phyloP scores from a whole-genome alignment of 2,329 filamentous ascomycete species.

The Fusarium goolgardi region DNA sequence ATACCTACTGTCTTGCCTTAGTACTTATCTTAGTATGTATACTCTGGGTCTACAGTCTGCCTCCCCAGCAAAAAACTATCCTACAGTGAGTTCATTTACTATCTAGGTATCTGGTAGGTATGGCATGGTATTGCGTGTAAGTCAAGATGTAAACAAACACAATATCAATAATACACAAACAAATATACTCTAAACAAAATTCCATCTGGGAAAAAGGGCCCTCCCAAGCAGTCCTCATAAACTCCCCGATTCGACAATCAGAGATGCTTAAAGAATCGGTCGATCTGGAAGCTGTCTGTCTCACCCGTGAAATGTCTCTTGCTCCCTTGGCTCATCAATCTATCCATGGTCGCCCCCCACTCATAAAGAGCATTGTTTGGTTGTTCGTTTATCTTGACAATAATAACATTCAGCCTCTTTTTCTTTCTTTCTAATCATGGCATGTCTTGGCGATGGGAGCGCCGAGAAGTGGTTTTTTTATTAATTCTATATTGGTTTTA shows the following conservation, averaged over 20 bases:
- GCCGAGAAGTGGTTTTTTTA: neutral
- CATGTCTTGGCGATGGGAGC: slow-evolving; percentile 8
- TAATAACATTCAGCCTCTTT: slow-evolving; percentile 21
- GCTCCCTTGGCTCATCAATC: slow-evolving; percentile 26
- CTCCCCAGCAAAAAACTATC: neutral
- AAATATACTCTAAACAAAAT: slow-evolving; percentile 8
- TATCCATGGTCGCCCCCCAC: slow-evolving; percentile 2
- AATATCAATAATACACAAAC: neutral
- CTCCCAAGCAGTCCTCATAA: neutral
- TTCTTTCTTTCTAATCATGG: neutral
- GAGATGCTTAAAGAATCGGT: slow-evolving; percentile 14
- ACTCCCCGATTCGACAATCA: neutral
- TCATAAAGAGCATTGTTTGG: slow-evolving; percentile 5
- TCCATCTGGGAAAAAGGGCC: neutral
- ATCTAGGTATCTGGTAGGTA: neutral
- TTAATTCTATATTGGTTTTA: neutral
- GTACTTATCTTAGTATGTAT: neutral
- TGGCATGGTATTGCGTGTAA: neutral
- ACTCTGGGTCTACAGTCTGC: neutral
- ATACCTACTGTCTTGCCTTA: neutral
- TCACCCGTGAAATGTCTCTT: slow-evolving; percentile 4
- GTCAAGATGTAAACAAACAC: neutral
- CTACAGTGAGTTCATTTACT: neutral
- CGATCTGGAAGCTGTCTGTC: slow-evolving; percentile 25
- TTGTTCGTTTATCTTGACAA: slow-evolving; percentile 10